Evolutionary conservation across 2,329 filamentous ascomycete genomes (phyloP), one percentile per base, ranked within the genome.

Genomic region (Xylariales sp.): DNA sequence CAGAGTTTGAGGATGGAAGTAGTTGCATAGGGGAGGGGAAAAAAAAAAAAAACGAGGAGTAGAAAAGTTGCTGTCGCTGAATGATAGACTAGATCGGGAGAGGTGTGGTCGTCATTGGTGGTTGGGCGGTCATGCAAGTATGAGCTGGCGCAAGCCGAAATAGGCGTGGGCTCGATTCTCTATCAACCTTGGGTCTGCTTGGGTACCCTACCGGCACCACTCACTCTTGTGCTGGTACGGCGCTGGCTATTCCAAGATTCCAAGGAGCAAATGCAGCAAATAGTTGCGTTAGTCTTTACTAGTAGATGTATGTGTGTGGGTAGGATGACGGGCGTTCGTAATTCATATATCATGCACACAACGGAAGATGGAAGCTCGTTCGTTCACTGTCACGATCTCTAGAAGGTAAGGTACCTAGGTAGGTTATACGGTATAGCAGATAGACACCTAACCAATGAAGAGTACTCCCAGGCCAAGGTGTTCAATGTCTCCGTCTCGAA

Each of bases 61-160:
- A 18, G 41, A 65, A 58, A 53, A 60, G 60, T 53, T 41, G 41
- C 28, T n/a, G 41, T 61, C 14, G 23, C 14, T 57, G 30, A 45
- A 62, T 43, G 62, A 32, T 56, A 41, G 43, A 55, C 45, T 48
- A 8, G 34, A 53, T 66, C 36, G 32, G n/a, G 18, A 43, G 18
- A 34, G 28, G 41, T n/a, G 52, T 56, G 46, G 57, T 66, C 23
- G 23, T 23, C 23, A 23, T 23, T 66, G 64, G 64, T 62, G 65
- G 60, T 70, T 68, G 67, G 67, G 64, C 62, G 64, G 36, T 39
- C 50, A 71, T 69, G 71, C 71, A 72, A 32, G 71, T 72, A 64
- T 72, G 71, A 67, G 71, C 61, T 72, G 71, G 69, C 71, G 66
- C 46, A 53, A 23, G 49, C 65, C 68, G 52, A 70, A 66, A 63